Percentiles rank a stretch among this genome's conserved stretches.
These are phyloP conservation scores for Lonicera japonica DNA, from an alignment of 129 eudicot genomes.

Conservation along the genomic window DNA sequence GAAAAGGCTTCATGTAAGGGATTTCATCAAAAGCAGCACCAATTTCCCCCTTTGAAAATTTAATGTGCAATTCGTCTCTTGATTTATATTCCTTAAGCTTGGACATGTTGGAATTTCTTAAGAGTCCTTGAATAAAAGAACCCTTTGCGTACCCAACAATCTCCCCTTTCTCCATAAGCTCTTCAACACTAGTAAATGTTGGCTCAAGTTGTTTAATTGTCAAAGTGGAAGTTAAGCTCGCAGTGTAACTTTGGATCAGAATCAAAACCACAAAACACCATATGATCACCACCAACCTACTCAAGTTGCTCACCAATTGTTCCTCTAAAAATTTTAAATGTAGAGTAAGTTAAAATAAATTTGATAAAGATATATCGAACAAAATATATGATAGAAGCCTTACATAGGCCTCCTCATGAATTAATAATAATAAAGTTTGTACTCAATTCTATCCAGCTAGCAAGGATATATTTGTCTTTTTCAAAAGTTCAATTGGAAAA, in stretches of 20 bases:
- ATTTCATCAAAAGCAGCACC: no score
- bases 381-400: no score
- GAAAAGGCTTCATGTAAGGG: no score
- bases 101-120: neutral
- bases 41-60: no score
- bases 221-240: slow-evolving; percentile 35
- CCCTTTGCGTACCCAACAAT: neutral
- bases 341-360: neutral
- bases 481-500: no score
- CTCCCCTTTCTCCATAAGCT: neutral
- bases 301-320: slow-evolving; percentile 22
- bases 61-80: no score
- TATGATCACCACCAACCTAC: slow-evolving; percentile 24
- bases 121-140: neutral
- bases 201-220: slow-evolving; percentile 35
- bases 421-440: no score
- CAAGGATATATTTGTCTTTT: no score
- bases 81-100: neutral
- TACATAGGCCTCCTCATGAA: no score
- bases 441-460: no score
- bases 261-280: slow-evolving; percentile 40
- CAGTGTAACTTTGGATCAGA: slow-evolving; percentile 44
- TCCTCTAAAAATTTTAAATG: slow-evolving; percentile 11
- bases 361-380: neutral
- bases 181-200: slow-evolving; percentile 13